Percentiles rank a stretch among this genome's conserved stretches.
Conservation (phyloP, 129 eudicot species). For the sunflower (Helianthus annuus) region HanXRQr2.0-SUNRISE NC_035446.2:32748691-32749190, state of each 20-base stretch:
- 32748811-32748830: slow-evolving; percentile 71
- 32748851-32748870: slow-evolving; percentile 48
- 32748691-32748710: slow-evolving; percentile 72
- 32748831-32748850: slow-evolving; percentile 65
- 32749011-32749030: slow-evolving; percentile 48
- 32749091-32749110: slow-evolving; percentile 26
- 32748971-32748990: slow-evolving; percentile 62
- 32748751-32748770: slow-evolving; percentile 46
- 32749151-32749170: too few species aligned
- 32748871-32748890: slow-evolving; percentile 60
- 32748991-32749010: slow-evolving; percentile 64
- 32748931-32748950: slow-evolving; percentile 54
- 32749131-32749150: slow-evolving; percentile 7
- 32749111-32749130: slow-evolving; percentile 10
- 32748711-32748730: slow-evolving; percentile 69
- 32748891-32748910: slow-evolving; percentile 67
- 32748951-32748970: slow-evolving; percentile 76
- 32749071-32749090: slow-evolving; percentile 16
- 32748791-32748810: slow-evolving; percentile 47
- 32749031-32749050: slow-evolving; percentile 34
- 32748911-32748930: slow-evolving; percentile 40
- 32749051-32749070: slow-evolving; percentile 46
- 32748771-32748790: slow-evolving; percentile 40
- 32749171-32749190: neutral
- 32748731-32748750: slow-evolving; percentile 53